Conservation (phyloP, 2,329 filamentous ascomycete species). For the Clonostachys rhizophaga region DNA sequence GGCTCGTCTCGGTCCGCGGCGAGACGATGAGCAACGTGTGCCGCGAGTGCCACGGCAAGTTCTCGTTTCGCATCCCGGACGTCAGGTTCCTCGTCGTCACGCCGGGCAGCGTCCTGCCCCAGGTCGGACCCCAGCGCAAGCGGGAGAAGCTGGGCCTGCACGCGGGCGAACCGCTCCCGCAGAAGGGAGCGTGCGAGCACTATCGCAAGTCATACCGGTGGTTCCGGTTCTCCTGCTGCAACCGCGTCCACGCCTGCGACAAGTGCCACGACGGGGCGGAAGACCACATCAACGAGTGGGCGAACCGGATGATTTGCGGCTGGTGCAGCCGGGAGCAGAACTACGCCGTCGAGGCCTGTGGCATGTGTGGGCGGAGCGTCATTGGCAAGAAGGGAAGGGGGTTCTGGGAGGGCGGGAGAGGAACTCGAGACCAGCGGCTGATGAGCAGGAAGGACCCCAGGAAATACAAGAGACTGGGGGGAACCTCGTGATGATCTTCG, state of each 20-base stretch:
- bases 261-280: slow-evolving; percentile 70
- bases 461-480: slow-evolving; percentile 61
- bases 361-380: slow-evolving; percentile 65
- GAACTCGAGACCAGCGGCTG: slow-evolving; percentile 63
- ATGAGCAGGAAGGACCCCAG: slow-evolving; percentile 77
- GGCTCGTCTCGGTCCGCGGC: slow-evolving; percentile 68
- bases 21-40: slow-evolving; percentile 72
- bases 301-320: slow-evolving; percentile 78
- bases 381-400: slow-evolving; percentile 62
- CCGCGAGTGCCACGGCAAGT: slow-evolving; percentile 73
- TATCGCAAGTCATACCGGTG: slow-evolving; percentile 57
- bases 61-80: slow-evolving; percentile 74
- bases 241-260: slow-evolving; percentile 55
- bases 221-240: slow-evolving; percentile 63
- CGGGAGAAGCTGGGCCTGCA: slow-evolving; percentile 52
- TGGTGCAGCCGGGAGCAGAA: slow-evolving; percentile 78
- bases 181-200: slow-evolving; percentile 49
- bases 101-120: slow-evolving; percentile 37
- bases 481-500: slow-evolving; percentile 13
- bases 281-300: slow-evolving; percentile 75
- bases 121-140: slow-evolving; percentile 36
- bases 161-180: slow-evolving; percentile 50
- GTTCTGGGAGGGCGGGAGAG: slow-evolving; percentile 86
- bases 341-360: slow-evolving; percentile 72
- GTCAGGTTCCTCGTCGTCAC: slow-evolving; percentile 74